Conservation (phyloP, 139 green algal genomes). For the Chlorella sp. region DNA sequence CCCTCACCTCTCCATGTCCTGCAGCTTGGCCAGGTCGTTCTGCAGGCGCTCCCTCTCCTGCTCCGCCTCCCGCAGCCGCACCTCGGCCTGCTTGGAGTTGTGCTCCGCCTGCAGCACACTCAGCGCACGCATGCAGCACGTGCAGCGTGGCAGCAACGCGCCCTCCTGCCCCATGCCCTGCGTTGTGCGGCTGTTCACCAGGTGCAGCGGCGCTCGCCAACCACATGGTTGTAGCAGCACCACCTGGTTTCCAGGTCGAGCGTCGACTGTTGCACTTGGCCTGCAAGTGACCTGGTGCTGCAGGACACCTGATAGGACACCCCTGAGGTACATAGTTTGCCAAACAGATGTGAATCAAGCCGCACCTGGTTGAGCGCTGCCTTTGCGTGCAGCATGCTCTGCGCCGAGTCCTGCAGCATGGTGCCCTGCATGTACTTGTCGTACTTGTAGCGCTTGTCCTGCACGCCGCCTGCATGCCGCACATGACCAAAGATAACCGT, state of each 20-base stretch:
- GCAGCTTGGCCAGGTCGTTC: not conserved
- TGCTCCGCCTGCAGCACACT: not conserved
- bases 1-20: not conserved
- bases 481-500: no score
- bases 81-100: not conserved
- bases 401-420: slow-evolving; percentile 15
- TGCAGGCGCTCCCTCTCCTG: not conserved
- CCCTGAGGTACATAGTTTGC: not conserved
- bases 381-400: not conserved
- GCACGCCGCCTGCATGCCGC: slow-evolving; percentile 10
- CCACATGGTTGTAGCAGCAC: no score
- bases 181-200: no score
- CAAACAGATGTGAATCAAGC: not conserved
- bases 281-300: no score
- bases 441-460: slow-evolving; percentile 49
- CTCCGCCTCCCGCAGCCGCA: not conserved
- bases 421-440: slow-evolving; percentile 72
- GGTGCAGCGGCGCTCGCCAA: no score
- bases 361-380: not conserved
- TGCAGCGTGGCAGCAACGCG: no score
- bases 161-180: no score
- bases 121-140: not conserved
- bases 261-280: no score
- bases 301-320: no score
- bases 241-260: no score